These are phyloP conservation scores for Macadamia tetraphylla DNA, from an alignment of 164 flowering plant species.

Conservation along the genomic window DNA sequence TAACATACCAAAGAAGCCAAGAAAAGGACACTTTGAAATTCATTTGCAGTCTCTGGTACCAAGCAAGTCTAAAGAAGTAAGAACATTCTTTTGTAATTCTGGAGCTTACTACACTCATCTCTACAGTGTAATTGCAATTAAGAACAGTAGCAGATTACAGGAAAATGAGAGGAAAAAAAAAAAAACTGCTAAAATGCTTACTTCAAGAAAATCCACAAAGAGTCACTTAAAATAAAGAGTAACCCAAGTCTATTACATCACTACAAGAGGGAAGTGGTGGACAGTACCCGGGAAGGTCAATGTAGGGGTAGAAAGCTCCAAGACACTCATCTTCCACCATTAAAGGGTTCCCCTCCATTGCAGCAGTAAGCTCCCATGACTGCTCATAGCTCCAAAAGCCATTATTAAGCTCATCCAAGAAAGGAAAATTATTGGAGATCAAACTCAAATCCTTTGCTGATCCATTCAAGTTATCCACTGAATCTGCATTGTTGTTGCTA, in stretches of 20 bases:
- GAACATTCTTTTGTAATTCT: no score
- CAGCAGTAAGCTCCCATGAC: conserved; percentile 26
- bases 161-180: conserved; percentile 3
- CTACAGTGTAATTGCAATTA: conserved; percentile 11
- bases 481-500: conserved; percentile 5
- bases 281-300: conserved; percentile 21
- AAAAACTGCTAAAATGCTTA: conserved; percentile 1
- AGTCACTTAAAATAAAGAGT: conserved; percentile 32
- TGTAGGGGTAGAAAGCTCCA: conserved; percentile 39
- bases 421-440: conserved; percentile 8
- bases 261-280: conserved; percentile 28
- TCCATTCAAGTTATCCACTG: conserved; percentile 5
- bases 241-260: conserved; percentile 36
- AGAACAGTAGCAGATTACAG: not conserved
- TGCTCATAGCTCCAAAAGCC: conserved; percentile 33
- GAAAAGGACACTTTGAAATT: no score
- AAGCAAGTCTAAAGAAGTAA: no score
- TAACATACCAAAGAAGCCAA: no score
- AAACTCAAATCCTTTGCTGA: conserved; percentile 5
- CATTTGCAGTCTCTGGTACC: no score
- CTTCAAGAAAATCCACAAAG: conserved; percentile 1
- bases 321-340: conserved; percentile 49
- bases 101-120: not conserved
- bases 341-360: conserved; percentile 27
- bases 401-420: conserved; percentile 26